Evolutionary conservation across 164 flowering plant species (phyloP), one percentile per base, ranked within the genome.

Genomic region (Tetracentron sinense): DNA sequence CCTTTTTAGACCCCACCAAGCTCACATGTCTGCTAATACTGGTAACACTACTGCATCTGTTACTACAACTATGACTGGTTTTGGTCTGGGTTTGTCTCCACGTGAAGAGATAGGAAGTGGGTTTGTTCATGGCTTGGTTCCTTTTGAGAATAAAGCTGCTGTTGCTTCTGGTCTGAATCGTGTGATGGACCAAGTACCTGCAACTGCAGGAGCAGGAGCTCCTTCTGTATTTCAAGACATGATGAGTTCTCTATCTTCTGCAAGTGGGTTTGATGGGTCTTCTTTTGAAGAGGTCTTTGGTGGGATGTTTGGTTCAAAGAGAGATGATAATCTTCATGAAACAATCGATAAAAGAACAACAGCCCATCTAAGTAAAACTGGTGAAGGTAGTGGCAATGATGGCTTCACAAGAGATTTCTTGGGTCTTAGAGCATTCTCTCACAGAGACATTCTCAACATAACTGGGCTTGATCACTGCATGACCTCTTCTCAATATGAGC

Each of bases 361-460:
- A 28, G 38, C n/a, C n/a, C n/a, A n/a, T n/a, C n/a, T 19, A 28
- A 16, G 33, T 4, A 65, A 67, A 65, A 65, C 54, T 54, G 65
- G 60, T 16, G 72, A 64, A 35, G 58, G 69, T 42, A 56, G 62
- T 51, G 61, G n/a, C n/a, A n/a, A 69, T 19, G 71, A 65, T 14
- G 77, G 83, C 2, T 62, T 85, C 79, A 91, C 95, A 0, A 85
- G 97, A 71, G 97, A 90, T 70, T 90, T 90, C 76, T 81, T 88
- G 79, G 92, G 97, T 19, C 75, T 90, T 7, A 86, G 84, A 64
- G 69, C 89, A 14, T 77, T 88, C 38, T 82, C 91, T 56, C 85
- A 82, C 27, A 78, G 78, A 68, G 90, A 90, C 6, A 74, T 87
- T 66, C 70, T 83, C 58, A 84, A 72, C 54, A 77, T 83, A 50